Percentiles rank a stretch among this genome's conserved stretches.
phyloP scores from a whole-genome alignment of 2,329 filamentous ascomycete species.

The Pestalotiopsis sp. region DNA sequence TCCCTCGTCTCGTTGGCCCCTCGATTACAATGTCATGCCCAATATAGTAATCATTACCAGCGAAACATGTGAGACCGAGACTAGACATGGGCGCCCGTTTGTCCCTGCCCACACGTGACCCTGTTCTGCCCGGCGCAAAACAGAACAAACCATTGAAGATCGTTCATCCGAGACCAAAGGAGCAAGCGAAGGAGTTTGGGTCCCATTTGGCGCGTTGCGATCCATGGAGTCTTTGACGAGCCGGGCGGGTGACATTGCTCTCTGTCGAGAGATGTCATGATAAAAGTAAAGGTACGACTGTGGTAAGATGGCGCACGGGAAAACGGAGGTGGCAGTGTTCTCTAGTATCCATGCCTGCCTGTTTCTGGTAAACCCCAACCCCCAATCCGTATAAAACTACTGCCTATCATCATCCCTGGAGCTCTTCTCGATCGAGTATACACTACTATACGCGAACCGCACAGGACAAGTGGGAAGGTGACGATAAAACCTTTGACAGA shows the following conservation, averaged over 20 bases:
- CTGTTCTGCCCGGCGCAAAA: too few species aligned
- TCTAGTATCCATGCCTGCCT: background rate
- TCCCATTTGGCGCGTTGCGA: background rate
- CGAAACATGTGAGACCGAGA: constrained; percentile 5
- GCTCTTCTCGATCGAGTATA: background rate
- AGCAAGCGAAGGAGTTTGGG: background rate
- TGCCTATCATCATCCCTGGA: background rate
- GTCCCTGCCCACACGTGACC: constrained; percentile 4
- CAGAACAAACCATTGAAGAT: background rate
- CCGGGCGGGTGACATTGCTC: too few species aligned
- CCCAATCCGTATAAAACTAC: background rate
- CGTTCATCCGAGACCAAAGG: background rate
- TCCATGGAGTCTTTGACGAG: background rate
- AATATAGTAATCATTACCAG: background rate
- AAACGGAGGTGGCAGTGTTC: constrained; percentile 7
- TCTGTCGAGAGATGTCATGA: too few species aligned
- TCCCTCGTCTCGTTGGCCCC: background rate
- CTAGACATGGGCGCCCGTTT: background rate
- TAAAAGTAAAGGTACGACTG: background rate
- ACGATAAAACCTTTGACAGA: background rate
- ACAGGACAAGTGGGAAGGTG: background rate
- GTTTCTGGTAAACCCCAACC: background rate
- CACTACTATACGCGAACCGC: background rate
- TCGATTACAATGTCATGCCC: background rate
- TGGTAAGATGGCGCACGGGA: background rate